Conservation (phyloP, 108 stramenopile species). For the Epipyxis sp. region DNA sequence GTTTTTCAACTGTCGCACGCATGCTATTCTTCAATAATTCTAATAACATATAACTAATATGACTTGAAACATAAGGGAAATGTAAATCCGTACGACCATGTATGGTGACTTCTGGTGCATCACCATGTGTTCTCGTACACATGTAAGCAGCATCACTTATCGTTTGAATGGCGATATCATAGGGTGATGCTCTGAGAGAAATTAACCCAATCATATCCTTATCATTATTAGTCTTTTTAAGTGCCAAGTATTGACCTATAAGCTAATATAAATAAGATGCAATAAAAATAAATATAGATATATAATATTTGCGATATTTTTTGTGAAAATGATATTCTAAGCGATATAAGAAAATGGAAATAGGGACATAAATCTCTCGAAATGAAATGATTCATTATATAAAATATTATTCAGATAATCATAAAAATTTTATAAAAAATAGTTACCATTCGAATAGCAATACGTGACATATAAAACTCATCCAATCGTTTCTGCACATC, state of each 20-base stretch:
- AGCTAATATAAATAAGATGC: too few relatives aligned
- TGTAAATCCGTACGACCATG: slow-evolving; percentile 78
- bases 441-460: slow-evolving; percentile 84
- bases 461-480: slow-evolving; percentile 89
- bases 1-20: slow-evolving; percentile 89
- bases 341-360: too few relatives aligned
- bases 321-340: too few relatives aligned
- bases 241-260: slow-evolving; percentile 70
- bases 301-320: too few relatives aligned
- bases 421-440: background rate
- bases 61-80: slow-evolving; percentile 85
- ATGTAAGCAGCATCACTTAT: slow-evolving; percentile 94
- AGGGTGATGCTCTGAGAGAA: slow-evolving; percentile 72
- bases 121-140: slow-evolving; percentile 93
- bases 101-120: slow-evolving; percentile 96
- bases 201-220: slow-evolving; percentile 58
- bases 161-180: slow-evolving; percentile 86
- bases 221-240: slow-evolving; percentile 16
- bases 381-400: too few relatives aligned
- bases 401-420: background rate
- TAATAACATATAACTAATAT: slow-evolving; percentile 88
- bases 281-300: too few relatives aligned
- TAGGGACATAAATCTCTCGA: too few relatives aligned
- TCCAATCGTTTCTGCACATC: slow-evolving; percentile 86
- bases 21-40: slow-evolving; percentile 96